Percentiles rank a stretch among this genome's conserved stretches.
These are phyloP conservation scores for Anaeromyces robustus DNA, from an alignment of 192 early-diverging fungal genomes.

Conservation along the genomic window DNA sequence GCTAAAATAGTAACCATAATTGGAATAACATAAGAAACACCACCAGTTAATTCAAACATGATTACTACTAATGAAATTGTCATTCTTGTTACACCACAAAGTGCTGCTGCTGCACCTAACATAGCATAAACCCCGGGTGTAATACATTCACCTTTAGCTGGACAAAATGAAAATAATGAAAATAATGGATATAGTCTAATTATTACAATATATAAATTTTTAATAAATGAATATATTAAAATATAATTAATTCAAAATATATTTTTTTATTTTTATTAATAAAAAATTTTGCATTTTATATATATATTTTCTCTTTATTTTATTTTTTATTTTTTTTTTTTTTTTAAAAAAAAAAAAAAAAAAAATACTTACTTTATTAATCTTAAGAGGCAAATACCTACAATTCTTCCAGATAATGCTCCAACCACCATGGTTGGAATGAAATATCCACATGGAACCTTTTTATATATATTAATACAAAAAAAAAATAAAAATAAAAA, in stretches of 20 bases:
- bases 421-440: not conserved
- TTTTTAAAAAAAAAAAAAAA: not conserved
- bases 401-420: not conserved
- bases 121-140: not conserved
- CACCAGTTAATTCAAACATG: constrained; percentile 1
- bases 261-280: no score
- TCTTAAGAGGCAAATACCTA: not conserved
- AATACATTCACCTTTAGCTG: not conserved
- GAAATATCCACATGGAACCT: not conserved
- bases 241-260: no score
- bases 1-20: not conserved
- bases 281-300: no score
- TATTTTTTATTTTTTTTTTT: no score
- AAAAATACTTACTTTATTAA: not conserved
- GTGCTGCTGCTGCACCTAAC: not conserved
- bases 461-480: no score
- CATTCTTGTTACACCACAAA: not conserved
- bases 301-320: no score
- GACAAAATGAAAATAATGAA: not conserved
- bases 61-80: not conserved
- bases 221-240: no score
- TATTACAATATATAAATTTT: no score
- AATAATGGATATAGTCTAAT: not conserved
- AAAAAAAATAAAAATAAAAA: no score
- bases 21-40: not conserved